A percentile compares a stretch with the other conserved stretches of the same genome.
Evolutionary conservation across 306 rosid species (phyloP).

Genomic region (Elaeagnus macrophylla): DNA sequence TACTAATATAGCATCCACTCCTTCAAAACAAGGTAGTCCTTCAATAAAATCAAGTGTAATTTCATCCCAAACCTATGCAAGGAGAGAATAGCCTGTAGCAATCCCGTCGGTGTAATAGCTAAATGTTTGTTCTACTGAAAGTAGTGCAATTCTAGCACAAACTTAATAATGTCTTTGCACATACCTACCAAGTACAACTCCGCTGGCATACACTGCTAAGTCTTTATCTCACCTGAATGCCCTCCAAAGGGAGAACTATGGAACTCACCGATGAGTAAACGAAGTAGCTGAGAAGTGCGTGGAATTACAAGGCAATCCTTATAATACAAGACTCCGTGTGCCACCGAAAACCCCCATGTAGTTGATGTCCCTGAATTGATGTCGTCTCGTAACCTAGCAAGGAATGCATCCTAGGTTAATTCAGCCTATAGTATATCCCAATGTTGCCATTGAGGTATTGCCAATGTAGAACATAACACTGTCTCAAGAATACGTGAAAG

Average conservation of each 20-base stretch:
- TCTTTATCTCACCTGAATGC: too few species aligned
- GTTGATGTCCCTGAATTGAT: not conserved
- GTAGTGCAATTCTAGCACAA: too few species aligned
- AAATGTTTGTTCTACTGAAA: not conserved
- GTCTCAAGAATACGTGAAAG: rapidly evolving
- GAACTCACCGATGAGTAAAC: too few species aligned
- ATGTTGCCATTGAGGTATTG: not conserved
- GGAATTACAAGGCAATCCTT: too few species aligned
- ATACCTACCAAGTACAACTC: too few species aligned
- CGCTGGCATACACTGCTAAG: too few species aligned
- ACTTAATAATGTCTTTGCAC: too few species aligned
- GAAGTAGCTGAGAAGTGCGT: too few species aligned
- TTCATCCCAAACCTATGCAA: not conserved
- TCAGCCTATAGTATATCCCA: not conserved
- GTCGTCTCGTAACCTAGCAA: not conserved
- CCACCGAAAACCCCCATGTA: not conserved
- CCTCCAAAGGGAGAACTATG: too few species aligned
- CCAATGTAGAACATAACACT: rapidly evolving
- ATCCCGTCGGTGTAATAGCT: not conserved
- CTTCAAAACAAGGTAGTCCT: not conserved
- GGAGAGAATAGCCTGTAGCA: not conserved
- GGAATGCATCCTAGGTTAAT: not conserved
- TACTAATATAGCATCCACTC: not conserved
- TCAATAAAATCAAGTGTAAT: conserved; percentile 3
- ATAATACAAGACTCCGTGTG: too few species aligned